Base-by-base conservation (phyloP, 495 filamentous ascomycete species). In the Glonium stellatum region DNA sequence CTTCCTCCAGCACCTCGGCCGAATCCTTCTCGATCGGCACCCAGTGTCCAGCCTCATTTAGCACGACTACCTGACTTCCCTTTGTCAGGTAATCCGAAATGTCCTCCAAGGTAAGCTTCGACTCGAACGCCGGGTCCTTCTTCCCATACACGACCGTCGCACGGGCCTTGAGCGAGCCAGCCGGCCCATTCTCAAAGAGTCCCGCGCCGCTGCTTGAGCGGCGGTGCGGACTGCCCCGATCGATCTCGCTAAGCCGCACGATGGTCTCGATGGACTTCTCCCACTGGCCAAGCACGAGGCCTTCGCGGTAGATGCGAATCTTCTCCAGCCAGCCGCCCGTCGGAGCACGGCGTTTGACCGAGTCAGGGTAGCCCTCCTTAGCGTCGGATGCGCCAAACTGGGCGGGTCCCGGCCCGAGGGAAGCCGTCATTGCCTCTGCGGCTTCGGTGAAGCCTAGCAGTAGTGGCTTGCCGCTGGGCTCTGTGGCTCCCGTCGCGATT, bases 101-200 rank as follows among this genome's bases (percentile, higher is more conserved):
- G 4, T 70, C 71, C 13, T 70, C 64, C 36, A 72, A 42, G 3
- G 39, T 48, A 8, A 73, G 13, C n/a, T 48, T 51, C 25, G 23
- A 41, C 12, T 72, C 66, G 22, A 74, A 64, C 12, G 70, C 73
- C 3, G 42, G 35, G 59, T 83, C 80, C 23, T 74, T 60, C 64
- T 74, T 63, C n/a, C 81, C 81, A 73, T 78, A 79, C 23, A 83
- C 57, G n/a, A 83, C 60, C 18, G 80, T 83, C 6, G 78, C 70
- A 25, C 68, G 72, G 23, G 76, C 75, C 54, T 77, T 79, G 25
- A 84, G 56, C 9, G 70, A 65, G 0, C 80, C 78, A 5, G 69
- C 60, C 5, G 75, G 71, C 0, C 73, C 73, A 15, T 79, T 75
- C 22, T 79, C 74, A 55, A 80, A 78, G 13, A 82, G 53, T 1